Evolutionary conservation across 192 early-diverging fungal genomes (phyloP).

Genomic region (Podila epicladia): DNA sequence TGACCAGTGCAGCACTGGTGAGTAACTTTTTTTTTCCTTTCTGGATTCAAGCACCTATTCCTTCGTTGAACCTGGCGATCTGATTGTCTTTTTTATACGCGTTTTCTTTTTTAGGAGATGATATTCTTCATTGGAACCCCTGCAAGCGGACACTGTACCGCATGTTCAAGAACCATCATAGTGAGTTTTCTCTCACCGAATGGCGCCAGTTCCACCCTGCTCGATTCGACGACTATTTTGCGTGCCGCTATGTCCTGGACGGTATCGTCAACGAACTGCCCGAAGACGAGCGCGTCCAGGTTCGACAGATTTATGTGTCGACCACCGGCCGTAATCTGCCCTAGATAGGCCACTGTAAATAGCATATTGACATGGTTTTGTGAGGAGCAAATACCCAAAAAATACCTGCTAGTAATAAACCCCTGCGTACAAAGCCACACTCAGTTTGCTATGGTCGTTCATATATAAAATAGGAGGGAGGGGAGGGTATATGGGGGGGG

Average conservation of each 20-base stretch:
- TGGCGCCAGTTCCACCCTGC: slow-evolving; percentile 34
- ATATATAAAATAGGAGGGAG: too few species aligned
- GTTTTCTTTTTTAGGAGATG: background rate
- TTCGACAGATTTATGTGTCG: background rate
- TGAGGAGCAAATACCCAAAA: too few species aligned
- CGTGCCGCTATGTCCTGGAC: slow-evolving; percentile 31
- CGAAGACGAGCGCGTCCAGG: background rate
- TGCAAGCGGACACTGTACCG: slow-evolving; percentile 33
- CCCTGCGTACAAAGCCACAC: too few species aligned
- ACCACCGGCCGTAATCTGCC: too few species aligned
- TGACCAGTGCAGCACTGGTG: slow-evolving; percentile 27
- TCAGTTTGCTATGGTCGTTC: too few species aligned
- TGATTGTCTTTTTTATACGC: slow-evolving; percentile 1
- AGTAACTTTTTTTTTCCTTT: background rate
- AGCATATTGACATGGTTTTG: background rate
- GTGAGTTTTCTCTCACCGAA: slow-evolving; percentile 18
- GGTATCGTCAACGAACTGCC: slow-evolving; percentile 7
- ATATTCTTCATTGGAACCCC: slow-evolving; percentile 34
- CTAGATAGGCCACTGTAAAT: background rate
- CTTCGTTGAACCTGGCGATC: background rate
- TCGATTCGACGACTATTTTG: slow-evolving; percentile 29
- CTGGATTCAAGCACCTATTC: background rate
- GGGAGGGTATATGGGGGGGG: too few species aligned
- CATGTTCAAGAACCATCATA: slow-evolving; percentile 42
- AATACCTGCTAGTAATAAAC: too few species aligned